These are phyloP conservation scores for Tagetes erecta DNA, from an alignment of 129 eudicot species.

Conservation along the genomic window DNA sequence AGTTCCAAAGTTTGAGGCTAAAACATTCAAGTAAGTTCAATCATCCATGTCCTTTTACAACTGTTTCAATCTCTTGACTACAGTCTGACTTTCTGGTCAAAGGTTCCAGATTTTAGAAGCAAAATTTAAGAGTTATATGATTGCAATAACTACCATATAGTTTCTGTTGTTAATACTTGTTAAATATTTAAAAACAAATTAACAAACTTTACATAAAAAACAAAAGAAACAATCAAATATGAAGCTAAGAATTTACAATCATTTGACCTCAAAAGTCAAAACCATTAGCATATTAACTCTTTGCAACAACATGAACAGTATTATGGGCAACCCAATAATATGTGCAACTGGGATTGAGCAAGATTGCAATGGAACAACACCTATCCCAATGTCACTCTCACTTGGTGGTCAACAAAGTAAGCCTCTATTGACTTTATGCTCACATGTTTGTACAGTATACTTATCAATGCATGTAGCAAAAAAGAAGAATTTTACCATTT, in stretches of 20 bases:
- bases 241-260: not conserved
- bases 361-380: constrained; percentile 77
- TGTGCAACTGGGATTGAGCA: constrained; percentile 81
- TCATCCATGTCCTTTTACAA: constrained; percentile 6
- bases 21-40: constrained; percentile 74
- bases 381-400: constrained; percentile 59
- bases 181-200: not conserved
- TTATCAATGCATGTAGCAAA: constrained; percentile 8
- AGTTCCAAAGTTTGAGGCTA: constrained; percentile 69
- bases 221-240: not conserved
- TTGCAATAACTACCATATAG: not conserved
- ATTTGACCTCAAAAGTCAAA: constrained; percentile 30
- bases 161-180: not conserved
- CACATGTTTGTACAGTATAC: constrained; percentile 1
- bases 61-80: not conserved
- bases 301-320: constrained; percentile 40
- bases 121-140: not conserved
- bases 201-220: not conserved
- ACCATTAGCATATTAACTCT: not conserved
- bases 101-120: not conserved
- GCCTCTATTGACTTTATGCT: not conserved
- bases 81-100: constrained; percentile 4
- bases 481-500: not conserved
- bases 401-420: constrained; percentile 57
- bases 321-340: constrained; percentile 84